These are phyloP conservation scores for Diutina catenulata DNA, from an alignment of 1,139 yeast species.

Conservation along the genomic window DNA sequence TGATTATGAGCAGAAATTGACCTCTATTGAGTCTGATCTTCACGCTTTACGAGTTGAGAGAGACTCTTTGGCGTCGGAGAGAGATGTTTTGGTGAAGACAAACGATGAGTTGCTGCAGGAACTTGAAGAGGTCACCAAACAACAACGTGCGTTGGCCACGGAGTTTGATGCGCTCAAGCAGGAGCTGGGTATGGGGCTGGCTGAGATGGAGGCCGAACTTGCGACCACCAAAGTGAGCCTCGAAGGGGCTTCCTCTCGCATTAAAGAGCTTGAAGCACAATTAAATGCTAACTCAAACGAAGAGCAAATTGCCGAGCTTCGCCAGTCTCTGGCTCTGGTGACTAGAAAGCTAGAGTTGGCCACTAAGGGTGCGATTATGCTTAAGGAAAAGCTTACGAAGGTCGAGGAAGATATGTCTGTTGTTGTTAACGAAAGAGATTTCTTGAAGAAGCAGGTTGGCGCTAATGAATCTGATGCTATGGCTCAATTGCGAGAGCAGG, in stretches of 20 bases:
- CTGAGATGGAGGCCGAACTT: too few relatives aligned
- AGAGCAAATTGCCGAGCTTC: not conserved
- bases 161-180: not conserved
- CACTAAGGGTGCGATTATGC: slow-evolving; percentile 1
- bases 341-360: too few relatives aligned
- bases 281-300: not conserved
- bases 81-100: not conserved
- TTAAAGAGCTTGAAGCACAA: not conserved
- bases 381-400: not conserved
- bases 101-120: not conserved
- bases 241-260: not conserved
- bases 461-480: too few relatives aligned
- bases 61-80: not conserved
- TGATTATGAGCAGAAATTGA: too few relatives aligned
- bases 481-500: not conserved
- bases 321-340: too few relatives aligned
- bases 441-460: too few relatives aligned
- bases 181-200: not conserved
- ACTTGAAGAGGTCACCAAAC: not conserved
- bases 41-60: not conserved
- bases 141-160: not conserved
- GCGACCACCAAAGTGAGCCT: not conserved
- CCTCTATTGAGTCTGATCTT: not conserved
- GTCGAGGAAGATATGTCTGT: not conserved
- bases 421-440: not conserved